Evolutionary conservation across 208 protist genomes (phyloP), one percentile per base, ranked within the genome.

Genomic region (Trypanosoma melophagium): DNA sequence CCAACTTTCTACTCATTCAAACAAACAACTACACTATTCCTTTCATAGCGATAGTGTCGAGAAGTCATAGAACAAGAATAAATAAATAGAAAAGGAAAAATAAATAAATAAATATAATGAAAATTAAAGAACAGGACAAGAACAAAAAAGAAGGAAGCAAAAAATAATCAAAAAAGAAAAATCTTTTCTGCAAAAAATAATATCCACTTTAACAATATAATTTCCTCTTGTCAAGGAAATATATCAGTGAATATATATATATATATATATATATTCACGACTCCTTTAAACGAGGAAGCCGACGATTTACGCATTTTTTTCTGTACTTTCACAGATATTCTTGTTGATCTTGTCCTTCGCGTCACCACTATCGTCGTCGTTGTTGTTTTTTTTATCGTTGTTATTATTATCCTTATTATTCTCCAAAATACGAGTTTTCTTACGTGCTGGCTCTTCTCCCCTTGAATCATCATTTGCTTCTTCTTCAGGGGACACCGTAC

Each of bases 391-490:
- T 1, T 35, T 35, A 5, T 5, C 5, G 5, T 35, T 35, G 5
- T 35, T 35, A 35, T 35, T 35, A 35, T 35, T 35, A 35, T 35
- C 5, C 9, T 13, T 10, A 53, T 28, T 10, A 28, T 8, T 55
- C 47, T 52, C 53, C 69, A 0, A 19, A 17, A 42, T 2, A 24
- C 52, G 16, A 31, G 9, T 0, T 50, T 76, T 66, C 54, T 70
- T 67, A 13, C 8, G 24, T 28, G 9, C 31, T 3, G 7, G 56
- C 13, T 59, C 55, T 14, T 58, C 70, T 35, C 58, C 71, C 12
- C 52, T 55, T 58, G 74, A 72, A 13, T 79, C 50, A 4, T 71
- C 68, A 40, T 84, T 73, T 53, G 68, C 69, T 17, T 87, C 80
- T 38, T 86, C 81, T 5, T 69, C 76, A 0, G 81, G 68, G 13